Percentiles rank a stretch among this genome's conserved stretches.
phyloP scores from a whole-genome alignment of 306 rosid genomes.

The Dryas octopetala region DNA sequence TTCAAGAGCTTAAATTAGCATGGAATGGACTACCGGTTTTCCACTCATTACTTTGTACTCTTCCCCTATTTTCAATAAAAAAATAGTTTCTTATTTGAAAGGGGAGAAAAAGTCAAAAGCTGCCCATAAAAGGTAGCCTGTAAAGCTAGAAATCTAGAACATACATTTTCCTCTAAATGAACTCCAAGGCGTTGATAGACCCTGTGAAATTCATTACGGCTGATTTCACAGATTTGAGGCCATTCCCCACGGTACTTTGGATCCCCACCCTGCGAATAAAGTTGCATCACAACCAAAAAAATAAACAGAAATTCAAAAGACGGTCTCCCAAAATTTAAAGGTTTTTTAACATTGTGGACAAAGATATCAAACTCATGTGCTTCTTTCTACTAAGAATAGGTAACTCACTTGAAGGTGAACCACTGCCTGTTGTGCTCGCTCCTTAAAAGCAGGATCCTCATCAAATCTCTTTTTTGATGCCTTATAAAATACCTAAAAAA shows the following conservation, averaged over 20 bases:
- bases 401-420: constrained; percentile 79
- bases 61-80: background rate
- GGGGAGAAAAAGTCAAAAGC: background rate
- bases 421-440: constrained; percentile 85
- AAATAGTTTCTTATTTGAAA: background rate
- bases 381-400: constrained; percentile 4
- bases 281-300: constrained; percentile 11
- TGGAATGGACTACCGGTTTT: no score
- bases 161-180: constrained; percentile 79
- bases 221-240: constrained; percentile 80
- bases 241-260: constrained; percentile 68
- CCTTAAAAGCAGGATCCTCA: constrained; percentile 77
- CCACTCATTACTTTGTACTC: no score
- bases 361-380: constrained; percentile 11
- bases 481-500: constrained; percentile 73
- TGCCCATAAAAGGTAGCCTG: background rate
- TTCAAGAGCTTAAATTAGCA: no score
- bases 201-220: constrained; percentile 78
- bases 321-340: background rate
- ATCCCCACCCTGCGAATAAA: constrained; percentile 65
- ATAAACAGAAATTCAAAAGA: background rate
- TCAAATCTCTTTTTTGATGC: constrained; percentile 84
- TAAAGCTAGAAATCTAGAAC: constrained; percentile 9
- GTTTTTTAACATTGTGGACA: background rate
- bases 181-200: constrained; percentile 86